These are phyloP conservation scores for Torulaspora quercuum DNA, from an alignment of 805 yeast genomes.

Conservation along the genomic window DNA sequence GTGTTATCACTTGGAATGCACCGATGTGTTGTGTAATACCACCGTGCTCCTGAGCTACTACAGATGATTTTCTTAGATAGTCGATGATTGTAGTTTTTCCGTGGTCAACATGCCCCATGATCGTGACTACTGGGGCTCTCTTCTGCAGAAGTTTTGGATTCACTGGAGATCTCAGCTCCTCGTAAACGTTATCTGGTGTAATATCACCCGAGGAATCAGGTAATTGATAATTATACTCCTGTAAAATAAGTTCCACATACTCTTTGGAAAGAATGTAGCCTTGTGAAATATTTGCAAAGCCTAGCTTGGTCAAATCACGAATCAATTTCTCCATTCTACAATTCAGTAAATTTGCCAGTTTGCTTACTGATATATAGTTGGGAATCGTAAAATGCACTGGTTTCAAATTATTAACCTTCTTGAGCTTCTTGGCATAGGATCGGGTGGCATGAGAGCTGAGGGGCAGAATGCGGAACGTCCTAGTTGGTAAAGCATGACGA, in stretches of 20 bases:
- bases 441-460: not conserved
- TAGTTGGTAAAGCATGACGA: no score
- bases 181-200: conserved; percentile 57
- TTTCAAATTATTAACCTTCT: conserved; percentile 12
- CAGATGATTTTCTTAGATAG: conserved; percentile 74
- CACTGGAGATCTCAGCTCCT: conserved; percentile 54
- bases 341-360: conserved; percentile 67
- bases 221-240: conserved; percentile 77
- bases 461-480: no score
- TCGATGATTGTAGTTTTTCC: conserved; percentile 96
- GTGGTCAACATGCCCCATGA: conserved; percentile 99
- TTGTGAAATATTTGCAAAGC: conserved; percentile 65
- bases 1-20: conserved; percentile 86
- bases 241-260: conserved; percentile 81
- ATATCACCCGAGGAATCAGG: conserved; percentile 33
- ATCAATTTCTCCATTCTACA: conserved; percentile 61
- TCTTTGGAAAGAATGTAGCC: conserved; percentile 83
- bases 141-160: conserved; percentile 50
- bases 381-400: conserved; percentile 48
- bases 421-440: conserved; percentile 3
- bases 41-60: conserved; percentile 84
- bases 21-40: conserved; percentile 98
- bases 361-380: conserved; percentile 71
- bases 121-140: conserved; percentile 92
- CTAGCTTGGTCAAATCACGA: conserved; percentile 57